Base-by-base conservation (phyloP, 2,329 filamentous ascomycete species). In the Ophiostoma populinum region DNA sequence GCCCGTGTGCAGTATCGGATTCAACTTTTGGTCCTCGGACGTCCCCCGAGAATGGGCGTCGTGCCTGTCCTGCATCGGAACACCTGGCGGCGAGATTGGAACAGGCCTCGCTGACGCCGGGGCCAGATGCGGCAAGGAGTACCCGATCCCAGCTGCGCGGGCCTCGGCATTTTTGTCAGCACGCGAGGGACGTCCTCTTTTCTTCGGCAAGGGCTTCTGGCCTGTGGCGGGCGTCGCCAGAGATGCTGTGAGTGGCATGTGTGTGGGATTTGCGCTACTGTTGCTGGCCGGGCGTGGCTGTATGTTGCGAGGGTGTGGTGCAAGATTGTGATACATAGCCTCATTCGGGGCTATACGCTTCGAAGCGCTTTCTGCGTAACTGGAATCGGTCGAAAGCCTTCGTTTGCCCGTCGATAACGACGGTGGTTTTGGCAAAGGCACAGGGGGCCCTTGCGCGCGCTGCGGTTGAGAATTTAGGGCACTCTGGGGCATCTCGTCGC, bases 151-250 rank as follows among this genome's bases (percentile, higher is more conserved):
- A 24, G 36, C 47, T 8, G 45, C 42, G 20, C 47, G 46, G 11
- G 47, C 46, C 9, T 45, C 47, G 8, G 49, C 47, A 22, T 47
- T 43, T 35, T 48, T 48, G 31, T 52, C 51, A 7, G 46, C 46
- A 39, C 53, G 55, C 12, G 51, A 51, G 1, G 54, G 54, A 12
- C 54, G 47, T 3, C 54, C 54, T 17, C 54, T 47, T 35, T 48
- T 54, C 7, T 20, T 38, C 5, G 30, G 34, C 5, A 12, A n/a
- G n/a, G n/a, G n/a, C n/a, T n/a, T n/a, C n/a, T n/a, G n/a, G n/a
- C n/a, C n/a, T n/a, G n/a, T n/a, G n/a, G n/a, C n/a, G n/a, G n/a
- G n/a, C n/a, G n/a, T n/a, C 25, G 12, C 25, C 25, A 7, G 12
- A 8, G 6, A n/a, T 28, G 25, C 7, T 28, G 25, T n/a, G 6